Percentiles rank a stretch among this genome's conserved stretches.
These are phyloP conservation scores for Wickerhamiella shivajii DNA, from an alignment of 805 yeast genomes.

Conservation along the genomic window DNA sequence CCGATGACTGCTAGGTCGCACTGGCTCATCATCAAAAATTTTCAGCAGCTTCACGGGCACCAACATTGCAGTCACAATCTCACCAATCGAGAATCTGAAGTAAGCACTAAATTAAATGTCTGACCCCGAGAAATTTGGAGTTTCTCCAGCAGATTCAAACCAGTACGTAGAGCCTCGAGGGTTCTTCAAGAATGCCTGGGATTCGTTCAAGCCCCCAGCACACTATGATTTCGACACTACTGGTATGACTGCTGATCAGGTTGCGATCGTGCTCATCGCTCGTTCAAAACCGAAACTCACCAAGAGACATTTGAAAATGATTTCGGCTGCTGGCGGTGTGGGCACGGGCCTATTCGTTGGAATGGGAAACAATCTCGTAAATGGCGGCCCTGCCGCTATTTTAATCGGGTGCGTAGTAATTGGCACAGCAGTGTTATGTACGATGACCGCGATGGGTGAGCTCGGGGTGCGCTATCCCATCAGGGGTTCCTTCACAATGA, in stretches of 20 bases:
- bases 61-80: too few species aligned
- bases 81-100: too few species aligned
- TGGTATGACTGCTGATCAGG: conserved; percentile 16
- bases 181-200: conserved; percentile 5
- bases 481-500: conserved; percentile 43
- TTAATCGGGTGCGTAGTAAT: conserved; percentile 34
- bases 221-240: conserved; percentile 13
- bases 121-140: too few species aligned
- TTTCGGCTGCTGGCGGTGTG: conserved; percentile 67
- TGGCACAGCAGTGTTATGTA: conserved; percentile 43
- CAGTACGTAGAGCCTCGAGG: conserved; percentile 3
- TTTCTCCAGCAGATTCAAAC: too few species aligned
- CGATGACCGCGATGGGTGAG: conserved; percentile 50
- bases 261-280: conserved; percentile 7
- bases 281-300: conserved; percentile 24
- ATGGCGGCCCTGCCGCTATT: conserved; percentile 38
- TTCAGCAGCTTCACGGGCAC: too few species aligned
- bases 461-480: conserved; percentile 49
- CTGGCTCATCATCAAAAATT: too few species aligned
- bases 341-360: conserved; percentile 54
- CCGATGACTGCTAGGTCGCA: too few species aligned
- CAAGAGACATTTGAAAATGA: conserved; percentile 33
- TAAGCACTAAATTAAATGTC: too few species aligned
- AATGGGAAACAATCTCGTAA: conserved; percentile 32
- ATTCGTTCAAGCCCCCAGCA: conserved; percentile 16